A percentile compares a stretch with the other conserved stretches of the same genome.
These are phyloP conservation scores for Jatropha podagrica DNA, from an alignment of 441 rosid genomes.

Conservation along the genomic window DNA sequence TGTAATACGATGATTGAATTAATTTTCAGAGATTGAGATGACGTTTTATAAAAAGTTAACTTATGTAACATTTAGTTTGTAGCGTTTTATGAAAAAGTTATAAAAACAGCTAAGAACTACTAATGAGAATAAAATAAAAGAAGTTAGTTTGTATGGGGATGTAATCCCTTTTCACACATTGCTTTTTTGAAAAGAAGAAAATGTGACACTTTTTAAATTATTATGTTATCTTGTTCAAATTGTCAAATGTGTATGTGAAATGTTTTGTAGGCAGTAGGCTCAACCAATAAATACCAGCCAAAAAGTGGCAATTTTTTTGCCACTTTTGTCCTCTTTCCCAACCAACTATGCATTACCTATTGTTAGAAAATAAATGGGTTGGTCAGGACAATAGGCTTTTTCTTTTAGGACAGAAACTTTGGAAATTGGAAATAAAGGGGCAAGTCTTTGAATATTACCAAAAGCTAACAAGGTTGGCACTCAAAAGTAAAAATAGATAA, in stretches of 20 bases:
- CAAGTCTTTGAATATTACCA: too few species aligned
- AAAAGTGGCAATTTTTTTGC: background rate
- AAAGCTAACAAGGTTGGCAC: too few species aligned
- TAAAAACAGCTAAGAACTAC: too few species aligned
- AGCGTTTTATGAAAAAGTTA: too few species aligned
- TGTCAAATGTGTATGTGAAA: constrained; percentile 4
- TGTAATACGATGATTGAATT: too few species aligned
- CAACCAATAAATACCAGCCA: background rate
- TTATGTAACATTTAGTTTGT: too few species aligned
- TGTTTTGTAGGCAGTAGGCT: background rate
- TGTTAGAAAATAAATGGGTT: background rate
- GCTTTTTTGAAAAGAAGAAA: background rate
- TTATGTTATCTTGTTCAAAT: background rate
- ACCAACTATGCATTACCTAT: background rate
- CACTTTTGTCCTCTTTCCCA: background rate
- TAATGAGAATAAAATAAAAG: background rate
- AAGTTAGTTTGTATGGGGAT: too few species aligned
- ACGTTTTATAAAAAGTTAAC: too few species aligned
- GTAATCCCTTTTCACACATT: background rate
- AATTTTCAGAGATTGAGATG: too few species aligned
- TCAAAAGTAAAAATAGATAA: too few species aligned
- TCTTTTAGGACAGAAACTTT: too few species aligned
- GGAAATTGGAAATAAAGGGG: too few species aligned
- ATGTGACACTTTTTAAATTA: background rate
- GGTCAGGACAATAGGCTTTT: background rate